Evolutionary conservation across 1,284 basidiomycete genomes (phyloP).

Genomic region (Naganishia liquefaciens): DNA sequence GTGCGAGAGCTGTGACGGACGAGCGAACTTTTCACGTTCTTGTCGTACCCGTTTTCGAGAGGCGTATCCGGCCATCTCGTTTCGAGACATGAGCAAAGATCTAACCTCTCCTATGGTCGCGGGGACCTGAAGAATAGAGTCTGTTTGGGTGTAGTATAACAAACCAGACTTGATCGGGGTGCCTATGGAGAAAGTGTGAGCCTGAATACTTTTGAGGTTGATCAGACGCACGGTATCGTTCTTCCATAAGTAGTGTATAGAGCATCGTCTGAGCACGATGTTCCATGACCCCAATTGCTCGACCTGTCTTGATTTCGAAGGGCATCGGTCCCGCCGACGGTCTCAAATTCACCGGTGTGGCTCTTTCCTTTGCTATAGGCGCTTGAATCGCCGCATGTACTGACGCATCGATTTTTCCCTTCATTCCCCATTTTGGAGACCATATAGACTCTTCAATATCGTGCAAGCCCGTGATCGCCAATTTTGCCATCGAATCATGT

Average conservation of each 20-base stretch:
- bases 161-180: slow-evolving; percentile 64
- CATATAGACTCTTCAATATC: slow-evolving; percentile 97
- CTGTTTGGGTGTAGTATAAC: slow-evolving; percentile 89
- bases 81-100: slow-evolving; percentile 76
- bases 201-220: slow-evolving; percentile 24
- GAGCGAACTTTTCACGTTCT: slow-evolving; percentile 16
- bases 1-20: slow-evolving; percentile 12
- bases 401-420: slow-evolving; percentile 92
- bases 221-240: slow-evolving; percentile 71
- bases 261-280: slow-evolving; percentile 98
- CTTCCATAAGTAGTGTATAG: slow-evolving; percentile 87
- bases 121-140: slow-evolving; percentile 80
- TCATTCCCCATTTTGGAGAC: slow-evolving; percentile 91
- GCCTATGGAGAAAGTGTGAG: slow-evolving; percentile 44
- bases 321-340: slow-evolving; percentile 61
- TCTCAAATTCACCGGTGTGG: slow-evolving; percentile 40
- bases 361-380: slow-evolving; percentile 39
- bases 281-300: slow-evolving; percentile 73
- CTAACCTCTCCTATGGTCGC: slow-evolving; percentile 78
- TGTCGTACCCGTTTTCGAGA: slow-evolving; percentile 39
- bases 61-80: slow-evolving; percentile 80
- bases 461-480: slow-evolving; percentile 72
- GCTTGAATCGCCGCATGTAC: slow-evolving; percentile 66
- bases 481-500: slow-evolving; percentile 57
- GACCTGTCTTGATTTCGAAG: slow-evolving; percentile 95